phyloP scores from a whole-genome alignment of 129 eudicot genomes.

The Oenanthe sinensis region DNA sequence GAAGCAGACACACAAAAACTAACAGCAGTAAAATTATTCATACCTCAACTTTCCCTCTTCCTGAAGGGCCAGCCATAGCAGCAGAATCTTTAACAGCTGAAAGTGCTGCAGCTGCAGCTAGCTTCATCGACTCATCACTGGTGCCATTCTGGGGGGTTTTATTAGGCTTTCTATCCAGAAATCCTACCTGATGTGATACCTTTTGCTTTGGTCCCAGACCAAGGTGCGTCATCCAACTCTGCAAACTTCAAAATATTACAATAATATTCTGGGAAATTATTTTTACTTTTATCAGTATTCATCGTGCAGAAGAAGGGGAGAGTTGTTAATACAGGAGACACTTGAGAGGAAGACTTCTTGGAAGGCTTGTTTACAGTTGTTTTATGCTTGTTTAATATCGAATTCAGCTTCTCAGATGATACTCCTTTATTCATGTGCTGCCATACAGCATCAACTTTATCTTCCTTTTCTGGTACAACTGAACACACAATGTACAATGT shows the following conservation, averaged over 20 bases:
- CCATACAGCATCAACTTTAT: conserved; percentile 85
- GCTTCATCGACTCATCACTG: conserved; percentile 60
- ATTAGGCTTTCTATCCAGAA: conserved; percentile 19
- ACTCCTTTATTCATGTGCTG: conserved; percentile 95
- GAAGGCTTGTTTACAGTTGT: conserved; percentile 32
- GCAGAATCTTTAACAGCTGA: conserved; percentile 84
- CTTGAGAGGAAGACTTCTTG: conserved; percentile 31
- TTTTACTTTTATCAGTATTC: not conserved
- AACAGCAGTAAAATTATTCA: not conserved
- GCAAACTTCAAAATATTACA: conserved; percentile 8
- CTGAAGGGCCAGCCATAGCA: conserved; percentile 37
- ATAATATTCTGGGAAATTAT: not conserved
- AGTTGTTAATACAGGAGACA: conserved; percentile 39
- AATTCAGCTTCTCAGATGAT: conserved; percentile 56
- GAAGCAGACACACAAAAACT: not conserved
- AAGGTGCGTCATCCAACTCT: conserved; percentile 85
- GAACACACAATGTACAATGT: not conserved
- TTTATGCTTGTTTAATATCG: conserved; percentile 39
- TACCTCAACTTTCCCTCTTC: conserved; percentile 84
- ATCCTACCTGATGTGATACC: conserved; percentile 17
- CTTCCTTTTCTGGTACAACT: conserved; percentile 47
- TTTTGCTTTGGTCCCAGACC: conserved; percentile 63
- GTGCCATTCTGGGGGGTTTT: conserved; percentile 28
- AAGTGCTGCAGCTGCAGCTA: conserved; percentile 97
- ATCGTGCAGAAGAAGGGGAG: not conserved